A percentile compares a stretch with the other conserved stretches of the same genome.
Conservation (phyloP, 371 early-diverging fungal genomes). For the Rhizopus sp. region DNA sequence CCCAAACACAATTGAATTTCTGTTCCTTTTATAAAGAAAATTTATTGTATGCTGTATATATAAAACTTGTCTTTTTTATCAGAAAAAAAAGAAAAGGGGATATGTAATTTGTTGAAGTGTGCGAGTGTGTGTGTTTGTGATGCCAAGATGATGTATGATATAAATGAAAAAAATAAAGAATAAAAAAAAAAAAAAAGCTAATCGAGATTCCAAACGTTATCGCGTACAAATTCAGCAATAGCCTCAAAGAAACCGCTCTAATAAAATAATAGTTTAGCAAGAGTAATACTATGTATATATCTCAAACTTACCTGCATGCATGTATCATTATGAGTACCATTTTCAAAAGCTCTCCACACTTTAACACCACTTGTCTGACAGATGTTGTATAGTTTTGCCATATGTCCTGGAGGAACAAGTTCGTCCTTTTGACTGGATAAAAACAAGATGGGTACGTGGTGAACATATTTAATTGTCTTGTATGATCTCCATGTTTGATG, state of each 20-base stretch:
- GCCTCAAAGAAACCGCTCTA: constrained; percentile 85
- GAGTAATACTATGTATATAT: background rate
- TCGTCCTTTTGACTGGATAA: constrained; percentile 84
- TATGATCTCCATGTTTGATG: constrained; percentile 91
- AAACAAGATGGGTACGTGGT: constrained; percentile 78
- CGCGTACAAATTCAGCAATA: constrained; percentile 55
- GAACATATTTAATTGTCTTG: constrained; percentile 65
- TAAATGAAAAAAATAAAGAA: background rate
- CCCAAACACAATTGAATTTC: no score
- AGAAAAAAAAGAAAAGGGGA: background rate
- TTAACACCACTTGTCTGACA: constrained; percentile 56
- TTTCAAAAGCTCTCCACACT: constrained; percentile 68
- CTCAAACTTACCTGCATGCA: constrained; percentile 53
- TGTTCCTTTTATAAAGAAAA: no score
- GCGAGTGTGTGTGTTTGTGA: background rate
- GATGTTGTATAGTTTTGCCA: constrained; percentile 72
- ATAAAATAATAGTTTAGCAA: background rate
- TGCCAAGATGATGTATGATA: background rate
- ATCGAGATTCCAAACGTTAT: constrained; percentile 33
- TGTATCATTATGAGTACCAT: constrained; percentile 94
- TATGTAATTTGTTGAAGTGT: background rate
- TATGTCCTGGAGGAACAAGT: constrained; percentile 86
- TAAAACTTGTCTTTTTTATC: background rate
- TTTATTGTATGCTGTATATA: background rate
- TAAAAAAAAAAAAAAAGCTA: constrained; percentile 3